phyloP scores from a whole-genome alignment of 768 basidiomycete genomes.

The Amanita pseudoporphyria region DNA sequence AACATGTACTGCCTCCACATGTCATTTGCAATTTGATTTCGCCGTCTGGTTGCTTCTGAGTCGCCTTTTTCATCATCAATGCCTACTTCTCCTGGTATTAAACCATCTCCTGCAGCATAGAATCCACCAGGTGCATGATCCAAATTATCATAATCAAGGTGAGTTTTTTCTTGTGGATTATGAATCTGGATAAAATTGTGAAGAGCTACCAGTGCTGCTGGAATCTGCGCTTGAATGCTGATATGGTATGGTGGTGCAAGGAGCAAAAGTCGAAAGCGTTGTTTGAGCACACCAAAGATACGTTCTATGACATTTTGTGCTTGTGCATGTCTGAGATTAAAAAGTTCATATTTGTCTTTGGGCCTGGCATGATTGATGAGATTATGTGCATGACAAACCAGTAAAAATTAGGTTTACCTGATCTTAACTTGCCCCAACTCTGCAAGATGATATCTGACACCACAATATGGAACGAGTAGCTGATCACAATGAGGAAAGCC shows the following conservation, averaged over 20 bases:
- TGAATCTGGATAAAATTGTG: slow-evolving; percentile 20
- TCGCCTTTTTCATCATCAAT: no score
- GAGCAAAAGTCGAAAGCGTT: slow-evolving; percentile 12
- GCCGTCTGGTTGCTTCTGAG: no score
- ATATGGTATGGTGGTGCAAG: slow-evolving; percentile 14
- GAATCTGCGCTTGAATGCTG: slow-evolving; percentile 15
- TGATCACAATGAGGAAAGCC: slow-evolving; percentile 24
- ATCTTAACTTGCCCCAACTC: slow-evolving; percentile 18
- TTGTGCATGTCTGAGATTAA: slow-evolving; percentile 30
- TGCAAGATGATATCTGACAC: no score
- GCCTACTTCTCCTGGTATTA: no score
- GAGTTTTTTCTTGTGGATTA: slow-evolving; percentile 14
- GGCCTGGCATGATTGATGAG: slow-evolving; percentile 17
- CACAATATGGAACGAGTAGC: slow-evolving; percentile 27
- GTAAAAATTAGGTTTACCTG: slow-evolving; percentile 8
- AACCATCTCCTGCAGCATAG: no score
- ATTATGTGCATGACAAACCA: slow-evolving; percentile 6
- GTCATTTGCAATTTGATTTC: no score
- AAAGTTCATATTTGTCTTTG: slow-evolving; percentile 27
- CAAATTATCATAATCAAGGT: neutral
- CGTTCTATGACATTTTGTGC: slow-evolving; percentile 28
- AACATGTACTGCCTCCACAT: no score
- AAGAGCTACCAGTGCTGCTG: slow-evolving; percentile 14
- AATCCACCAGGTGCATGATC: no score
- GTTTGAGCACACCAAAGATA: slow-evolving; percentile 29